Percentiles rank a stretch among this genome's conserved stretches.
These are phyloP conservation scores for Aegilops bicornis DNA, from an alignment of 176 grass and related monocot species.

Conservation along the genomic window DNA sequence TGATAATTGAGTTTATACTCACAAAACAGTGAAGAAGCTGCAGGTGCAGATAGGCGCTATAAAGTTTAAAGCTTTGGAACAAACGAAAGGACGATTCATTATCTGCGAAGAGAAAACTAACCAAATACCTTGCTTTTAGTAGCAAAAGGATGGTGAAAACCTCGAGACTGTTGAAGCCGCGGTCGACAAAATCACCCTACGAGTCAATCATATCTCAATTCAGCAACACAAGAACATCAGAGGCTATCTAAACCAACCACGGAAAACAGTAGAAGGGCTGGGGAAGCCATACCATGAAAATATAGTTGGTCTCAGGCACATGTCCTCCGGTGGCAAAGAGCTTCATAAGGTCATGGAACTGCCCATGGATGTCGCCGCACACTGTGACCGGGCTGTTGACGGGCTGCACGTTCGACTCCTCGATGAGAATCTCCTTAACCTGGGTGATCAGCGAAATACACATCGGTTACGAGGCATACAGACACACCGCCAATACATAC, in stretches of 20 bases:
- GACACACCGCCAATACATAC: not conserved
- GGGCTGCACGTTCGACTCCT: conserved; percentile 97
- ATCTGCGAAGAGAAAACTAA: not conserved
- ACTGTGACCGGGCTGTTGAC: conserved; percentile 98
- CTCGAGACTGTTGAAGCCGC: conserved; percentile 96
- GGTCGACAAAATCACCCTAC: conserved; percentile 99
- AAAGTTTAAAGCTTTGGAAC: conserved; percentile 18
- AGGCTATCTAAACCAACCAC: not conserved
- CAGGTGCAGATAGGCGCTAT: not conserved
- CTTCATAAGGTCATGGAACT: conserved; percentile 99
- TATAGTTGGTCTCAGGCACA: conserved; percentile 97
- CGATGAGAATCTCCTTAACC: conserved; percentile 99
- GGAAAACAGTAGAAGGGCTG: not conserved
- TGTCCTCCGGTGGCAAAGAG: conserved; percentile 98
- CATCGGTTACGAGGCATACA: not conserved
- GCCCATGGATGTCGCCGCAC: conserved; percentile 96
- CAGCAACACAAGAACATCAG: conserved; percentile 15
- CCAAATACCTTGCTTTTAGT: conserved; percentile 92
- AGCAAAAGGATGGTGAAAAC: conserved; percentile 97
- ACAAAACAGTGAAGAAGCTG: not conserved
- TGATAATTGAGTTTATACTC: not conserved
- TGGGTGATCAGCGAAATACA: conserved; percentile 21
- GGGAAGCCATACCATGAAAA: conserved; percentile 78
- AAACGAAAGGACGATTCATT: not conserved
- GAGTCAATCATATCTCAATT: conserved; percentile 9